Evolutionary conservation across 495 filamentous ascomycete species (phyloP).

Genomic region (Rusavskia elegans): DNA sequence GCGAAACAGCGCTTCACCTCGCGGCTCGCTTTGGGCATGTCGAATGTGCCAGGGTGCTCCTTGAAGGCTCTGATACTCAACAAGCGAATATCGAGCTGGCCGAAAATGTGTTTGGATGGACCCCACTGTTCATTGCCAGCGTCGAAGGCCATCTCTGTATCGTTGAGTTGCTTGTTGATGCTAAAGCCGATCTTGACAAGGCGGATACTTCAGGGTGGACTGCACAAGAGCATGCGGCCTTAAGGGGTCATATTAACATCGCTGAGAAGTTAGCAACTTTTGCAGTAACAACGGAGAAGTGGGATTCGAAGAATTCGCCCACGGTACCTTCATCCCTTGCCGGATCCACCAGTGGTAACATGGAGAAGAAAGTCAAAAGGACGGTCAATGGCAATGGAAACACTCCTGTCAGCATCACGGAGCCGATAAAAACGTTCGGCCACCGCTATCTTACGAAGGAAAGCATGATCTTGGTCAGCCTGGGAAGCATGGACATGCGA

Average conservation of each 20-base stretch:
- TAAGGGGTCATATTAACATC: conserved; percentile 73
- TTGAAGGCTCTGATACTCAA: conserved; percentile 51
- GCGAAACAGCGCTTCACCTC: conserved; percentile 87
- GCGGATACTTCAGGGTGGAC: conserved; percentile 87
- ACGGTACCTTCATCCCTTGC: conserved; percentile 17
- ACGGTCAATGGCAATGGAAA: conserved; percentile 29
- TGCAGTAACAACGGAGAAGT: conserved; percentile 22
- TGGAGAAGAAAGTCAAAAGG: conserved; percentile 24
- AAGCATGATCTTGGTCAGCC: conserved; percentile 76
- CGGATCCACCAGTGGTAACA: conserved; percentile 29
- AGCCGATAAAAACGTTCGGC: conserved; percentile 75
- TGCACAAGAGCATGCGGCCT: conserved; percentile 77
- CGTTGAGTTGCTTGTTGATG: conserved; percentile 60
- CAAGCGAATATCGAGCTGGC: conserved; percentile 60
- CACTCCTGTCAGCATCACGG: conserved; percentile 20
- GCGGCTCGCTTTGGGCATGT: conserved; percentile 78
- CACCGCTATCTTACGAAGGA: conserved; percentile 86
- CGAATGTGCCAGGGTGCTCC: conserved; percentile 58
- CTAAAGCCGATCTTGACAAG: conserved; percentile 56
- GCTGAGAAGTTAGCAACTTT: conserved; percentile 47
- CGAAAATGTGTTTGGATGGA: conserved; percentile 84
- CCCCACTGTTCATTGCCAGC: conserved; percentile 76
- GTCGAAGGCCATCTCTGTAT: conserved; percentile 69
- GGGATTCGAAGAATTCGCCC: conserved; percentile 11
- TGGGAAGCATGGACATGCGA: conserved; percentile 86